A percentile compares a stretch with the other conserved stretches of the same genome.
phyloP scores from a whole-genome alignment of 805 yeast genomes.

The Starmerella vitae region DNA sequence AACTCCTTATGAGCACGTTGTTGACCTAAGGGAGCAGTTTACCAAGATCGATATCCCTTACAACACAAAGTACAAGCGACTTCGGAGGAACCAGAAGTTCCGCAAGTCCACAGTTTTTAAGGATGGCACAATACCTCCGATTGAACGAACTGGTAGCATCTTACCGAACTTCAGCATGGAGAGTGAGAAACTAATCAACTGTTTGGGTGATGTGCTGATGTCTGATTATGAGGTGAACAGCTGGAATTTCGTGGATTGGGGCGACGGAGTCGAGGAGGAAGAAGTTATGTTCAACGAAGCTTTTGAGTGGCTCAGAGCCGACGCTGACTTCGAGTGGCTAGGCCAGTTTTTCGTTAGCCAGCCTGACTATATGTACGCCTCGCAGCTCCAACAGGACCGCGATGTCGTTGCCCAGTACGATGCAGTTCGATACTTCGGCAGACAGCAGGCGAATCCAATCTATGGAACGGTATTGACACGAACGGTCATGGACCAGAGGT shows the following conservation, averaged over 20 bases:
- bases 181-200: slow-evolving; percentile 35
- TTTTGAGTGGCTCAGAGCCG: slow-evolving; percentile 96
- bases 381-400: slow-evolving; percentile 86
- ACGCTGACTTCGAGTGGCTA: slow-evolving; percentile 96
- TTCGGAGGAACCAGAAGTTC: slow-evolving; percentile 44
- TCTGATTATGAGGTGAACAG: slow-evolving; percentile 43
- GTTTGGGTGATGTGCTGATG: slow-evolving; percentile 66
- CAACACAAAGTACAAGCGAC: slow-evolving; percentile 79
- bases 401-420: slow-evolving; percentile 93
- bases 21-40: slow-evolving; percentile 70
- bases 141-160: background rate
- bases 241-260: slow-evolving; percentile 67
- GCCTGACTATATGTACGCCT: slow-evolving; percentile 88
- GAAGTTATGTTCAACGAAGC: slow-evolving; percentile 65
- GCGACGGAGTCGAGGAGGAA: slow-evolving; percentile 58
- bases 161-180: slow-evolving; percentile 18
- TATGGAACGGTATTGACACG: slow-evolving; percentile 68
- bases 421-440: slow-evolving; percentile 61
- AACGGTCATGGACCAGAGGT: slow-evolving; percentile 70
- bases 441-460: slow-evolving; percentile 46
- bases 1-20: slow-evolving; percentile 95
- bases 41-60: slow-evolving; percentile 88
- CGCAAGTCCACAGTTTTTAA: slow-evolving; percentile 26
- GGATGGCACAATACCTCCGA: slow-evolving; percentile 17
- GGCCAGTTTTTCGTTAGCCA: slow-evolving; percentile 68